Base-by-base conservation (phyloP, 2,329 filamentous ascomycete species). In the Xylaria multiplex region DNA sequence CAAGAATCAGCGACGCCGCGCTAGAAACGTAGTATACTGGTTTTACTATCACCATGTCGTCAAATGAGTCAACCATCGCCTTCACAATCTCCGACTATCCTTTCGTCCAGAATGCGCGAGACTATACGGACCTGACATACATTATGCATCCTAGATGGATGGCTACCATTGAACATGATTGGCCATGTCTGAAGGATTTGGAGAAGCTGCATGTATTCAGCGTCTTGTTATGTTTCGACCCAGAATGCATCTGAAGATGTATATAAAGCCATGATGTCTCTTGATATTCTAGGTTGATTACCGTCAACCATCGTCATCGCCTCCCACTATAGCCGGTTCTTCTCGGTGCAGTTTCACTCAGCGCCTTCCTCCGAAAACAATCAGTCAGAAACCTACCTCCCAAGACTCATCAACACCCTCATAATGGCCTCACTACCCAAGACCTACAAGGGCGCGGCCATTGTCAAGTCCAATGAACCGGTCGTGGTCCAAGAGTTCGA, bases 391-490 rank as follows among this genome's bases (percentile, higher is more conserved):
- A 48, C 11, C 22, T 32, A 27, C 11, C 27, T 14, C 35, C 43
- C 24, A 14, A 43, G 11, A 46, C 40, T 1, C 19, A 14, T 16
- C 46, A 19, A 65, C 27, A 24, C 49, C 14, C 43, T 67, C 66
- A 67, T 35, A 66, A 74, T 73, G 69, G 74, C 79, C 52, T 70
- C 73, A 3, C 68, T 90, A 9, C 91, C 91, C 7, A 86, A 88
- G 71, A 88, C 87, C 9, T 92, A 86, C 83, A 90, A 89, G 76
- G 89, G 87, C 3, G 89, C 88, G 55, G 82, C 90, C 63, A 80
- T 92, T 70, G 83, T 85, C 62, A 81, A 83, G 64, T 76, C 79
- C 30, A 82, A 84, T 63, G 79, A 78, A 2, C 83, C 86, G 0
- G 81, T 91, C 69, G 79, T 79, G 2, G 79, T 93, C 68, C 84